phyloP scores from a whole-genome alignment of 768 basidiomycete genomes.

The Goffeauzyma gilvescens region DNA sequence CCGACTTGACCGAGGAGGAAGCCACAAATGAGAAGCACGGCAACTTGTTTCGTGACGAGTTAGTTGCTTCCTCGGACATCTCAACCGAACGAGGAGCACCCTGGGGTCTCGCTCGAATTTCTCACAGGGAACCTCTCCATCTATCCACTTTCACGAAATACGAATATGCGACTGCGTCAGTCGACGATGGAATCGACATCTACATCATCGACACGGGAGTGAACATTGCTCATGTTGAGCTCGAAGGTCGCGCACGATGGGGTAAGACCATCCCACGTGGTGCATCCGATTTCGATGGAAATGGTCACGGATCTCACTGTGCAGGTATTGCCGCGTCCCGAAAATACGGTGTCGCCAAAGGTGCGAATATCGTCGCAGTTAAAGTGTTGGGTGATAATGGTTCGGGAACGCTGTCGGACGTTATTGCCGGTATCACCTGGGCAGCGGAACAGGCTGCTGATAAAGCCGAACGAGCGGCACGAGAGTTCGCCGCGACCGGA shows the following conservation, averaged over 20 bases:
- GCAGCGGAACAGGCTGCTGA: conserved; percentile 40
- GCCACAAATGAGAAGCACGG: conserved; percentile 67
- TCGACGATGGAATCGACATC: conserved; percentile 58
- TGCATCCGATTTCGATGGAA: conserved; percentile 73
- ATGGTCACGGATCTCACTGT: conserved; percentile 87
- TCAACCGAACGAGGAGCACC: conserved; percentile 17
- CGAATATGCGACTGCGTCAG: conserved; percentile 39
- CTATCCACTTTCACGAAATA: conserved; percentile 75
- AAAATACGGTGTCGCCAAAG: conserved; percentile 91
- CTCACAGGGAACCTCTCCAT: conserved; percentile 56
- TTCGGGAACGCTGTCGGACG: conserved; percentile 85
- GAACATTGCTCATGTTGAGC: conserved; percentile 64
- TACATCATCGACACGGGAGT: conserved; percentile 43
- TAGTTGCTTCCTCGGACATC: conserved; percentile 8
- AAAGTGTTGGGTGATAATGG: conserved; percentile 69
- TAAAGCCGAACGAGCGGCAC: conserved; percentile 45
- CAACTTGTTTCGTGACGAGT: background rate
- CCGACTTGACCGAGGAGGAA: too few species aligned
- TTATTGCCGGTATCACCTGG: conserved; percentile 67
- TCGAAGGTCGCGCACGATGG: conserved; percentile 55
- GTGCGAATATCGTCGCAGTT: conserved; percentile 42
- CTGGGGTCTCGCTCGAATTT: conserved; percentile 87
- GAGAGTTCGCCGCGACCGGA: conserved; percentile 52
- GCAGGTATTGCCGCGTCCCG: conserved; percentile 88
- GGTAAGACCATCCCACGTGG: conserved; percentile 74